Base-by-base conservation (phyloP, 495 filamentous ascomycete species). In the Viridothelium virens region DNA sequence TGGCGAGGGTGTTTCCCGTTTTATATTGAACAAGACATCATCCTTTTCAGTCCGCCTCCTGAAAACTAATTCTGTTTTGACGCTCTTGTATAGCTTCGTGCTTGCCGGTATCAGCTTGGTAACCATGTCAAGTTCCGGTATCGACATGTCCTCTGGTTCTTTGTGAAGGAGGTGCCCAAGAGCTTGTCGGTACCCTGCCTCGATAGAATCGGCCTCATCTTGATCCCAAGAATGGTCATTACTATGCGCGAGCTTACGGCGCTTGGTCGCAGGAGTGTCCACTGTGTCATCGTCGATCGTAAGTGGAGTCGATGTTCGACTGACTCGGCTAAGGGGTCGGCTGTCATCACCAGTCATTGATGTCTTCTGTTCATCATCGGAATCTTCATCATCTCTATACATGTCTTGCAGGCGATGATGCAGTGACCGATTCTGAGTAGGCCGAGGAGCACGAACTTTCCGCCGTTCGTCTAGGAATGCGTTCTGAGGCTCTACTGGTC, bases 11-110 rank as follows among this genome's bases (percentile, higher is more conserved):
- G 53, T 59, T 36, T 59, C 53, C 10, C 53, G 53, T 67, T 72
- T 74, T n/a, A 87, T 79, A 25, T 84, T 83, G 74, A 91, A 89
- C n/a, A 91, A 79, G 63, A 89, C 86, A 72, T 90, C 88, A 63
- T 91, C 89, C n/a, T 88, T 86, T 70, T 89, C 88, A 69, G 84
- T 85, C 65, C 85, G 84, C 74, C 92, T 91, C 50, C 87, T 86
- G 50, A 85, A 79, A 31, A 80, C 79, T 63, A 85, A 79, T 7
- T 86, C 79, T 18, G 85, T 84, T 34, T 81, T 73, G 9, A 87
- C 80, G 46, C 89, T 82, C 70, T 91, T 91, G 69, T 87, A 82
- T 75, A 93, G 92, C 69, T 84, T 87, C 2, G 83, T 81, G 11
- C 79, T 74, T 4, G 74, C 66, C 16, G 82, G 78, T 4, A 81